These are phyloP conservation scores for Zelonia costaricensis DNA, from an alignment of 208 protist genomes.

Conservation along the genomic window DNA sequence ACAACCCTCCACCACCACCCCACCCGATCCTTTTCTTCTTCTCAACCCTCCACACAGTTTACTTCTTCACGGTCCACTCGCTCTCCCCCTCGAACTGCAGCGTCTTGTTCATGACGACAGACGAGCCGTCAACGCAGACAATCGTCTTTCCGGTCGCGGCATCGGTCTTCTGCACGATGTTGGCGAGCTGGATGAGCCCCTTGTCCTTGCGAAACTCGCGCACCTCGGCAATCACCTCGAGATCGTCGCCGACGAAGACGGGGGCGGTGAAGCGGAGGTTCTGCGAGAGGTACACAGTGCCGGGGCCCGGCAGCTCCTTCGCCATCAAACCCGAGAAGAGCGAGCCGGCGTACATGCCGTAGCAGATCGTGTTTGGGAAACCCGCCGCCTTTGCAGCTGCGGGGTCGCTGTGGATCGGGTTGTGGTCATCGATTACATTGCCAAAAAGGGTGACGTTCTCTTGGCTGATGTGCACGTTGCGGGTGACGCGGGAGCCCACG, in stretches of 20 bases:
- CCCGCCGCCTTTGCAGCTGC: conserved; percentile 67
- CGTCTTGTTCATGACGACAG: conserved; percentile 85
- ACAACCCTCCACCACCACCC: not conserved
- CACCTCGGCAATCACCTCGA: conserved; percentile 64
- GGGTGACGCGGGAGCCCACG: conserved; percentile 51
- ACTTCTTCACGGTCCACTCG: conserved; percentile 57
- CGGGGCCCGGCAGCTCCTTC: conserved; percentile 71
- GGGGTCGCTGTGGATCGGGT: conserved; percentile 77
- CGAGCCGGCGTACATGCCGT: conserved; percentile 80
- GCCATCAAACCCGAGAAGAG: conserved; percentile 87
- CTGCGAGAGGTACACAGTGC: conserved; percentile 86
- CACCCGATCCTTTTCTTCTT: not conserved
- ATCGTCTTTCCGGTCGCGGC: conserved; percentile 42
- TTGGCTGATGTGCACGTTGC: conserved; percentile 42
- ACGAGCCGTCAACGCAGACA: conserved; percentile 71
- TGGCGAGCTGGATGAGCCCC: conserved; percentile 65
- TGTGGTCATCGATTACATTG: conserved; percentile 73
- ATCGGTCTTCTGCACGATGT: conserved; percentile 58
- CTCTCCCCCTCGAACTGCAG: conserved; percentile 81
- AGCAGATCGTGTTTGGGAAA: conserved; percentile 73
- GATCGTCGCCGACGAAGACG: conserved; percentile 74
- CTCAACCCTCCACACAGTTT: too few relatives aligned
- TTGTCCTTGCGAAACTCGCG: conserved; percentile 68
- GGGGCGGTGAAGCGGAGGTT: conserved; percentile 78
- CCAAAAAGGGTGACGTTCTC: conserved; percentile 77